phyloP scores from a whole-genome alignment of 768 basidiomycete species.

The Trametopsis cervina region DNA sequence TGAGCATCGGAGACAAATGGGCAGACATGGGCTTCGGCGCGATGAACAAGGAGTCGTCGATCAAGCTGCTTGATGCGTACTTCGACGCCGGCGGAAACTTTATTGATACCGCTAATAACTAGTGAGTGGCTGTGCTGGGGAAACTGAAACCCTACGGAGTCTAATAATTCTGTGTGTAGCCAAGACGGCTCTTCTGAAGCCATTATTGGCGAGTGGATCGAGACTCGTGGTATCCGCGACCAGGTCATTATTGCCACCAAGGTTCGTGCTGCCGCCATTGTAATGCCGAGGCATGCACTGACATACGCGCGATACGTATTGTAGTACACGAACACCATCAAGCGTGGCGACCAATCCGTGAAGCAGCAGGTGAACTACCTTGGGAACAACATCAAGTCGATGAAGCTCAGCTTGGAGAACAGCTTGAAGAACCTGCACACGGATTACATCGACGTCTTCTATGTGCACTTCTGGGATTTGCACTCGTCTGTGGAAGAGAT shows the following conservation, averaged over 20 bases:
- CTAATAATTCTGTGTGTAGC: conserved; percentile 34
- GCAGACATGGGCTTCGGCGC: conserved; percentile 22
- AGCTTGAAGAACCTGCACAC: conserved; percentile 36
- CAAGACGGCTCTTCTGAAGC: conserved; percentile 24
- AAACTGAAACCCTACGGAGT: conserved; percentile 40
- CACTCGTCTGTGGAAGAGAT: conserved; percentile 32
- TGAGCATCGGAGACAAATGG: conserved; percentile 39
- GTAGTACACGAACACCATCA: conserved; percentile 12
- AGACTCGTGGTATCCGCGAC: conserved; percentile 27
- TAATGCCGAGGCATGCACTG: too few relatives aligned
- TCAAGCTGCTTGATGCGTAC: conserved; percentile 38
- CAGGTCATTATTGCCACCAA: conserved; percentile 29
- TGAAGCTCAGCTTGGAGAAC: conserved; percentile 24
- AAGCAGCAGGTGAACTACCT: conserved; percentile 26
- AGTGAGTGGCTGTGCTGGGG: conserved; percentile 32
- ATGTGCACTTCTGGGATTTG: conserved; percentile 37
- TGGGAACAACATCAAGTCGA: conserved; percentile 30
- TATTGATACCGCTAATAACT: conserved; percentile 40
- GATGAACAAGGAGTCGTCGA: conserved; percentile 31
- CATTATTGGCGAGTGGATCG: conserved; percentile 36
- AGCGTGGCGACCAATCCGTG: not conserved
- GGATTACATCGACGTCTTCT: conserved; percentile 37
- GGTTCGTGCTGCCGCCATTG: conserved; percentile 8
- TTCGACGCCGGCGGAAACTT: conserved; percentile 40
- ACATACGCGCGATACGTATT: not conserved